Conservation (phyloP, 2,329 filamentous ascomycete species). For the Fusarium incarnatum region DNA sequence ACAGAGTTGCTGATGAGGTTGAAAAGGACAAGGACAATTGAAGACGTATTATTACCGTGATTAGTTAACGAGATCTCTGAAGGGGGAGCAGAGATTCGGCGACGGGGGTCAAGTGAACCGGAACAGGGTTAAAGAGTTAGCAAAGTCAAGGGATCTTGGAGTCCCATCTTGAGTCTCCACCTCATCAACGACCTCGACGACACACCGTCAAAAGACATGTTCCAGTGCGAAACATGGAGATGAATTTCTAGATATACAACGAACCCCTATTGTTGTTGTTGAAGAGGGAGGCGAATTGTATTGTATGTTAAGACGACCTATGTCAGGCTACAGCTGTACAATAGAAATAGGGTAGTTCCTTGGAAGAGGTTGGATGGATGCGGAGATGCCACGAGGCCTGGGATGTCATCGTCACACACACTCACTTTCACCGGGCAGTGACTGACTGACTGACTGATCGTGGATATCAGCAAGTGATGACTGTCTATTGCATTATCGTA, state of each 20-base stretch:
- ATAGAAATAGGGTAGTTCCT: conserved; percentile 5
- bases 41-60: neutral
- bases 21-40: conserved; percentile 4
- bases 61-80: neutral
- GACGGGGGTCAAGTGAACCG: conserved; percentile 9
- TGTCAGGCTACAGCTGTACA: neutral
- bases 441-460: conserved; percentile 13
- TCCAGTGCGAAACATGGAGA: conserved; percentile 25
- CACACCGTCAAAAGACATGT: conserved; percentile 36
- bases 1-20: neutral
- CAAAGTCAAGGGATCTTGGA: conserved; percentile 35
- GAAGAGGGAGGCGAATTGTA: neutral
- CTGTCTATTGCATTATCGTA: neutral
- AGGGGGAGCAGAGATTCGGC: neutral
- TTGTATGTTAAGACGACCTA: neutral
- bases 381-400: conserved; percentile 40
- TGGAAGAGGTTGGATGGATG: conserved; percentile 37
- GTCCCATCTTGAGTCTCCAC: conserved; percentile 18
- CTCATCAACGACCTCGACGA: conserved; percentile 36
- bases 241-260: neutral
- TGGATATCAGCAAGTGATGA: conserved; percentile 16
- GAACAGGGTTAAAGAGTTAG: conserved; percentile 11
- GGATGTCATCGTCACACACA: conserved; percentile 42
- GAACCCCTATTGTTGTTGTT: neutral
- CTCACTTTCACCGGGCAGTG: conserved; percentile 18